Conservation (phyloP, 768 basidiomycete genomes). For the Pleurotus giganteus region DNA sequence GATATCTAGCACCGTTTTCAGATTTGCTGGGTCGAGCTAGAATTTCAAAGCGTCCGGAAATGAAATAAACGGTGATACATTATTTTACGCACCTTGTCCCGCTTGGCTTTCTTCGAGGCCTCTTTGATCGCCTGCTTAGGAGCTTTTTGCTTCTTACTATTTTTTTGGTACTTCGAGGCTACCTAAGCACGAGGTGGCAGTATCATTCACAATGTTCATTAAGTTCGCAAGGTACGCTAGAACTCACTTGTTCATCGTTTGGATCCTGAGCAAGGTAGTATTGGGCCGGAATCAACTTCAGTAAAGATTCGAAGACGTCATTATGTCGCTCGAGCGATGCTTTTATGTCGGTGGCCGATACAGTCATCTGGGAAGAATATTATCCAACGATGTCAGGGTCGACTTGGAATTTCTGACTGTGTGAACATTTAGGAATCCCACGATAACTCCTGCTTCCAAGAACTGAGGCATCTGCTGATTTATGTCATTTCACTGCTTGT, state of each 20-base stretch:
- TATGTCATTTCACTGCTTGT: too few relatives aligned
- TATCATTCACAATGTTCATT: constrained; percentile 3
- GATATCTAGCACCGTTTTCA: constrained; percentile 72
- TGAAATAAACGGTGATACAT: neutral
- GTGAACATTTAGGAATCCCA: too few relatives aligned
- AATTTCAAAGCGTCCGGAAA: neutral
- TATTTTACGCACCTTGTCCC: constrained; percentile 66
- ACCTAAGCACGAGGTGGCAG: constrained; percentile 33
- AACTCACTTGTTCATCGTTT: constrained; percentile 61
- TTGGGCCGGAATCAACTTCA: constrained; percentile 85
- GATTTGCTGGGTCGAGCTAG: constrained; percentile 91
- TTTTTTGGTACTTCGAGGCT: constrained; percentile 76
- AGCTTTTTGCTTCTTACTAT: constrained; percentile 82
- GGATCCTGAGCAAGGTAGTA: constrained; percentile 78
- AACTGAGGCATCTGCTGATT: too few relatives aligned
- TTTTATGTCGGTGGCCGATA: constrained; percentile 44
- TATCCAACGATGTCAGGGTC: too few relatives aligned
- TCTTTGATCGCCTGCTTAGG: constrained; percentile 88
- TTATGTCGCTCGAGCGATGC: constrained; percentile 82
- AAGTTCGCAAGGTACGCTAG: neutral
- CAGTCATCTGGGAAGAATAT: too few relatives aligned
- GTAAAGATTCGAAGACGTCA: constrained; percentile 76
- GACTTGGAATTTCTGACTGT: too few relatives aligned
- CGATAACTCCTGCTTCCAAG: too few relatives aligned
- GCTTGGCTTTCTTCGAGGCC: constrained; percentile 83